Evolutionary conservation across 306 rosid species (phyloP).

Genomic region (Alnus glutinosa): DNA sequence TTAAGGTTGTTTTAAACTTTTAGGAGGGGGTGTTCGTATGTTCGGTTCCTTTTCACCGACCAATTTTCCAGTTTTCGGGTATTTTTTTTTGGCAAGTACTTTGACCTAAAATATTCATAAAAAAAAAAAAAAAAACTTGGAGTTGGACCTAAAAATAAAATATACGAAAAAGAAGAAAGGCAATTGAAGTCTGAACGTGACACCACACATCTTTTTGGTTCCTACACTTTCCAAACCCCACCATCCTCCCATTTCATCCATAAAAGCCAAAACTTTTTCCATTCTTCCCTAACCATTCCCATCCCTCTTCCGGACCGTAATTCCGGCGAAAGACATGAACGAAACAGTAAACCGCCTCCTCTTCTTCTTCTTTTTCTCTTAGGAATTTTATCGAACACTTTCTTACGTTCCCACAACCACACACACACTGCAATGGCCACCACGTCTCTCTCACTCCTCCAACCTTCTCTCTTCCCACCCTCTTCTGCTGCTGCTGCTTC

Average conservation of each 20-base stretch:
- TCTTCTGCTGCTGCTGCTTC: constrained; percentile 29
- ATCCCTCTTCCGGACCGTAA: background rate
- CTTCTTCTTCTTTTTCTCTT: constrained; percentile 13
- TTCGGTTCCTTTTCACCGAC: too few relatives aligned
- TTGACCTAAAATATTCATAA: too few relatives aligned
- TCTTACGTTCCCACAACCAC: background rate
- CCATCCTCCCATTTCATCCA: background rate
- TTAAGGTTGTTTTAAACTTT: too few relatives aligned
- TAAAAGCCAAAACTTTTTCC: background rate
- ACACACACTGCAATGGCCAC: constrained; percentile 53
- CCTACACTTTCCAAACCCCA: background rate
- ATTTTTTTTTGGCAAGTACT: too few relatives aligned
- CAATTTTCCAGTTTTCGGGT: too few relatives aligned
- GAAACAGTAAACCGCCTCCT: background rate
- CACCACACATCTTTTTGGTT: constrained; percentile 31
- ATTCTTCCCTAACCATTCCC: background rate
- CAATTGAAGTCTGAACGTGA: constrained; percentile 3
- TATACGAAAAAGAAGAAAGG: background rate
- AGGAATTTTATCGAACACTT: constrained; percentile 18
- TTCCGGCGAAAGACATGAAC: constrained; percentile 23
- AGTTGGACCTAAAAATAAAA: background rate
- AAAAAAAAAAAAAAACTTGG: too few relatives aligned
- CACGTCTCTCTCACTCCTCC: constrained; percentile 48
- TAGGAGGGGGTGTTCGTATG: too few relatives aligned
- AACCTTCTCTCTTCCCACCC: constrained; percentile 43